Base-by-base conservation (phyloP, 192 early-diverging fungal genomes). In the Backusella australiensis region DNA sequence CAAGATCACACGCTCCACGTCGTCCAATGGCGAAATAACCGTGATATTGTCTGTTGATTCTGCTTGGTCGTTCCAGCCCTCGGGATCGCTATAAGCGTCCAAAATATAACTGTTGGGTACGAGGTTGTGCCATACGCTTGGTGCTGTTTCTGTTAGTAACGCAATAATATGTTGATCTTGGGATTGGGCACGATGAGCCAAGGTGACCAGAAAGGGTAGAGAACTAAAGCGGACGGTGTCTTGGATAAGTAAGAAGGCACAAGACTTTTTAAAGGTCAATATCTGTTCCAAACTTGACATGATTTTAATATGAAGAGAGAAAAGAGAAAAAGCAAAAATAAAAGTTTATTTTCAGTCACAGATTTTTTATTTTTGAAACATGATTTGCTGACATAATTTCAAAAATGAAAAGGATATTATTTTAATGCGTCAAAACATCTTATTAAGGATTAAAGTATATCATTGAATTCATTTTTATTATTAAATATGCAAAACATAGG, bases 71-170 rank as follows among this genome's bases (percentile, higher is more conserved):
- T 82, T 75, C 81, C 81, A 82, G 4, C 77, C 81, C n/a, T 69
- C n/a, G 8, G 81, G 81, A 71, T 79, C 74, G 17, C 78, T 70
- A 59, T 76, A 82, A 29, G 75, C 71, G 34, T 82, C 81, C 19
- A 77, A 52, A 5, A 82, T 77, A 6, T 26, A 49, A 15, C 44
- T 17, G 11, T 29, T n/a, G 11, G 49, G 39, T 6, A 46, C 4
- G 44, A 78, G 53, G 34, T 75, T 49, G 0, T 65, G 35, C 76
- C 76, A 77, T 4, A 35, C 38, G 12, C 11, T 46, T 12, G 80
- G 80, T 44, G 80, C 77, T n/a, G 75, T 76, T 19, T 81, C 80
- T 6, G 80, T 73, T 35, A 70, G 67, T 2, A 81, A 23, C 7
- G 67, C 53, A 29, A 81, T 53, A 26, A 81, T 9, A 8, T 36